Evolutionary conservation across 2,329 filamentous ascomycete species (phyloP), one percentile per base, ranked within the genome.

Genomic region (Amesomyces nigricolor): DNA sequence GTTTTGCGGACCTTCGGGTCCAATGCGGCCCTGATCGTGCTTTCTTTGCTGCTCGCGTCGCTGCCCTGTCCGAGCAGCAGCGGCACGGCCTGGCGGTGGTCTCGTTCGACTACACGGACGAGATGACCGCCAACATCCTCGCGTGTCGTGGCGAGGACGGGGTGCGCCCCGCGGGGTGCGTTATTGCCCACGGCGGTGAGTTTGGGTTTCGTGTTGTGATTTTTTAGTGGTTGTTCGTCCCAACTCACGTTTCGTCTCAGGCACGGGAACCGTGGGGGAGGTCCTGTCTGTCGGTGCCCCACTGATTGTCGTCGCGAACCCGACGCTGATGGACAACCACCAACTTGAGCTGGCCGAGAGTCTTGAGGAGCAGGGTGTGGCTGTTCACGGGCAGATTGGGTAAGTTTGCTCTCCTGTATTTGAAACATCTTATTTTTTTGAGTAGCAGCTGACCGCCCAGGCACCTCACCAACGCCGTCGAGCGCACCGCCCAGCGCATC

Each of bases 281-380:
- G 89, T 86, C 0, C 81, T 95, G 59, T 83, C 88, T 43, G 75
- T 88, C 51, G 81, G 83, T 13, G 75, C 91, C 0, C 86, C 89
- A 2, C 75, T 97, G n/a, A 80, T 99, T 48, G 89, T 96, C 0
- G 91, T 99, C 2, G 88, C 92, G 2, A 99, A 99, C 69, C 79
- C 83, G 1, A 76, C 77, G 6, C 79, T 99, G 0, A 79, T 96
- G 64, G 85, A 95, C 66, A 92, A 99, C 65, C 94, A 99, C 68
- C 94, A 99, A 71, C 80, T 83, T 17, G 90, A 97, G 69, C 80
- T 99, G 53, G 92, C 92, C 0, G 77, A 84, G 48, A 85, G 89
- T 62, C 79, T 97, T 54, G 81, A 87, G 32, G 73, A 77, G 22
- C 82, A 89, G 62, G 86, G 87, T 22, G 95, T 95, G 71, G 83